These are phyloP conservation scores for Radiomyces spectabilis DNA, from an alignment of 192 early-diverging fungal genomes.

Conservation along the genomic window DNA sequence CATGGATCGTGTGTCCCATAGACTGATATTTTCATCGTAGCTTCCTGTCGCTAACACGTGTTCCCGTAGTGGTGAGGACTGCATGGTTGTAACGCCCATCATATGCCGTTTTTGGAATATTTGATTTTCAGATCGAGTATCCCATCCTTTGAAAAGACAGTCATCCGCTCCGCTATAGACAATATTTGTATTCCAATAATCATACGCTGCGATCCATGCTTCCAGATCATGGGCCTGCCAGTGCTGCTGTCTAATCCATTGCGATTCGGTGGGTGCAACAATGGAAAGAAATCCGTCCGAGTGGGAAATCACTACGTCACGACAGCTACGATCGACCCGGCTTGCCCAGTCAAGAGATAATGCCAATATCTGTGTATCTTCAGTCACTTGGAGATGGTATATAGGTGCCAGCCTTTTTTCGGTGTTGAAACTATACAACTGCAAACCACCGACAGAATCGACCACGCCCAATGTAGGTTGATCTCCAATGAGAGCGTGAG, in stretches of 20 bases:
- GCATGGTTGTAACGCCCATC: slow-evolving; percentile 90
- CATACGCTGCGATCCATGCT: slow-evolving; percentile 90
- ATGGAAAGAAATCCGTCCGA: slow-evolving; percentile 68
- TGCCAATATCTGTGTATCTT: slow-evolving; percentile 50
- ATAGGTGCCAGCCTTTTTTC: slow-evolving; percentile 1
- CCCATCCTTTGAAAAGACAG: slow-evolving; percentile 81
- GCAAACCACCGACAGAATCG: slow-evolving; percentile 48
- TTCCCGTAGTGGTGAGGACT: slow-evolving; percentile 71
- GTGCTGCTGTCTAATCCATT: slow-evolving; percentile 16
- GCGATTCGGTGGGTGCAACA: slow-evolving; percentile 36
- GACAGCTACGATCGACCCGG: slow-evolving; percentile 24
- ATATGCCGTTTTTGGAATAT: slow-evolving; percentile 64
- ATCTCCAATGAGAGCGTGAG: slow-evolving; percentile 41
- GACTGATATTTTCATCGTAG: slow-evolving; percentile 82
- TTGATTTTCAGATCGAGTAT: slow-evolving; percentile 53
- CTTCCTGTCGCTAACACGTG: slow-evolving; percentile 83
- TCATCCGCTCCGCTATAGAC: slow-evolving; percentile 88
- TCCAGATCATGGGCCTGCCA: slow-evolving; percentile 88
- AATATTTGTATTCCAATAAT: slow-evolving; percentile 65
- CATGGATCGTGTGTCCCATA: slow-evolving; percentile 91
- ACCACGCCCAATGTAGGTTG: slow-evolving; percentile 52
- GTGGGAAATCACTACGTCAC: slow-evolving; percentile 56
- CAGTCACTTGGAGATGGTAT: slow-evolving; percentile 27
- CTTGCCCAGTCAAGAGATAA: slow-evolving; percentile 90
- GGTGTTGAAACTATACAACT: slow-evolving; percentile 37